Evolutionary conservation across 139 green algal genomes (phyloP), one percentile per base, ranked within the genome.

Genomic region (Chlamydomonas asymmetrica): DNA sequence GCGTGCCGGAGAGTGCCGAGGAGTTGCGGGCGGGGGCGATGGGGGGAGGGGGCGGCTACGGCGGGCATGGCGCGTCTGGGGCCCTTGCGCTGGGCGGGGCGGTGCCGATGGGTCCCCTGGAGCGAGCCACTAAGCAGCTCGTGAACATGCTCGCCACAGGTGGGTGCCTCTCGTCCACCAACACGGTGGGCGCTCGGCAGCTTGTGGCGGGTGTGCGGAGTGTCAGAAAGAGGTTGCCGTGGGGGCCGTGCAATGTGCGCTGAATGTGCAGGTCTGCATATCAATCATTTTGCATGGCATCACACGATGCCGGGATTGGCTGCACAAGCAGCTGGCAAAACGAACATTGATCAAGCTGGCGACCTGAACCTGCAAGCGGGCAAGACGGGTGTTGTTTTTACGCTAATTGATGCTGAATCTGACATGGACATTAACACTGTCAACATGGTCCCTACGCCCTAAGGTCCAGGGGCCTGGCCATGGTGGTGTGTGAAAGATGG

Each of bases 71-170:
- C 32, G 32, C n/a, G 59, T 16, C 32, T 32, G 13, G 16, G 23
- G 3, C 23, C 27, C 59, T 10, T 13, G 32, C 10, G 16, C 59
- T 35, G 35, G 35, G 35, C 22, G 27, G 2, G 32, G 7, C 8
- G n/a, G 23, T 4, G 68, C 37, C 3, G 31, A 39, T 0, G 56
- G 56, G 0, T 16, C 40, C 59, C 2, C 62, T 63, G 4, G 71
- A 77, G 59, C 38, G 65, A 56, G 71, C 71, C 0, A 64, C 71
- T 0, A 38, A 69, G 59, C 34, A 49, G 22, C 20, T 70, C 16
- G 31, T 77, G 59, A 18, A 20, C 32, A 77, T 77, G 71, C 31
- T 34, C 0, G 59, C 50, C 3, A 63, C 59, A 25, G 63, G 71
- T 77, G 71, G 39, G 50, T 18, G 32, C 1, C 20, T 2, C 37